These are phyloP conservation scores for Ceratorhiza oryzae-sativae DNA, from an alignment of 1,284 basidiomycete genomes.

Conservation along the genomic window DNA sequence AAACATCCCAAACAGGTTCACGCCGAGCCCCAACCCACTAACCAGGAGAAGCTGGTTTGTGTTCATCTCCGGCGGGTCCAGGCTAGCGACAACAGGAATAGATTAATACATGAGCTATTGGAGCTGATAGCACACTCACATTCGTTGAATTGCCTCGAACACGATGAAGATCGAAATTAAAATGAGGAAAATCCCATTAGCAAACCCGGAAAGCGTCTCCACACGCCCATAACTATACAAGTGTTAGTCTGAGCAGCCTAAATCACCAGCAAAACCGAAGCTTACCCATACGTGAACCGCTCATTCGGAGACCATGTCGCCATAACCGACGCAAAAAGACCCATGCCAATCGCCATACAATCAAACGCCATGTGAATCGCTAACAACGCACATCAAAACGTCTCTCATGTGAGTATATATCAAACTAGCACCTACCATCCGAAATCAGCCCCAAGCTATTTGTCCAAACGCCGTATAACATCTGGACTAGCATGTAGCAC, in stretches of 20 bases:
- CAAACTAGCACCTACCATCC: constrained; percentile 71
- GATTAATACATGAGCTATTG: no score
- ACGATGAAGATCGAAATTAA: constrained; percentile 98
- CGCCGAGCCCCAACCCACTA: constrained; percentile 85
- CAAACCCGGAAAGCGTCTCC: constrained; percentile 98
- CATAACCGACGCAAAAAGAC: constrained; percentile 96
- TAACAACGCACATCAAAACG: constrained; percentile 49
- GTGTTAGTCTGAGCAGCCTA: constrained; percentile 6
- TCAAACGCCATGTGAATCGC: constrained; percentile 99
- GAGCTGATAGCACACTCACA: constrained; percentile 61
- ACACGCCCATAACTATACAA: constrained; percentile 85
- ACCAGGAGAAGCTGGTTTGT: constrained; percentile 92
- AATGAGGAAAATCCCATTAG: constrained; percentile 96
- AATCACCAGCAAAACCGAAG: constrained; percentile 21
- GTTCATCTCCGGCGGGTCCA: constrained; percentile 98
- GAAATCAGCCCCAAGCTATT: constrained; percentile 97
- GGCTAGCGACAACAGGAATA: constrained; percentile 54
- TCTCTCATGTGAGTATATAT: not conserved
- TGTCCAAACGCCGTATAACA: constrained; percentile 97
- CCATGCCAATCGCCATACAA: constrained; percentile 96
- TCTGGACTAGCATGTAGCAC: constrained; percentile 94
- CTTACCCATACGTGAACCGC: constrained; percentile 92
- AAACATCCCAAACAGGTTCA: constrained; percentile 99
- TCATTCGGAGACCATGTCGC: constrained; percentile 96
- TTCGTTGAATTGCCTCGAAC: constrained; percentile 94